phyloP scores from a whole-genome alignment of 306 rosid genomes.

The Cyamopsis tetragonoloba region DNA sequence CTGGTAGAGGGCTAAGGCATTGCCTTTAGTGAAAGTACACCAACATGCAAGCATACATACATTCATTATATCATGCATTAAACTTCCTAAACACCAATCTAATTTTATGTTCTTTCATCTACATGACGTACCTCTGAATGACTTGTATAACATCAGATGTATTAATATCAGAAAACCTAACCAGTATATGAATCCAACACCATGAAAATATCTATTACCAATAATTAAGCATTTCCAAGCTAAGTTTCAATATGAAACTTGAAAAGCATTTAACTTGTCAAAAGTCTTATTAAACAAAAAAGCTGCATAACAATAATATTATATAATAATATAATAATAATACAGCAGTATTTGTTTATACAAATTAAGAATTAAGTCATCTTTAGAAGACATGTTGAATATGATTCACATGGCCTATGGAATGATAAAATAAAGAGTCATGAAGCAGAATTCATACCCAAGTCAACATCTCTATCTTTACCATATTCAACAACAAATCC shows the following conservation, averaged over 20 bases:
- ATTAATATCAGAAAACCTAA: not conserved
- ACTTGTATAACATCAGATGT: conserved; percentile 19
- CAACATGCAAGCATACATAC: not conserved
- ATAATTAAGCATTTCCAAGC: conserved; percentile 4
- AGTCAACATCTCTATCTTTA: conserved; percentile 52
- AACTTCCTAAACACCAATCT: conserved; percentile 5
- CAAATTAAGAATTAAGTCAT: conserved; percentile 1
- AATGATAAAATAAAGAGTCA: conserved; percentile 14
- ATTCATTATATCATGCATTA: not conserved
- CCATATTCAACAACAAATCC: conserved; percentile 61
- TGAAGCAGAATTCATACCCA: conserved; percentile 38
- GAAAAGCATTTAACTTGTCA: conserved; percentile 9
- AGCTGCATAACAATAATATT: not conserved
- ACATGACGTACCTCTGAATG: conserved; percentile 40
- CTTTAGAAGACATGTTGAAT: conserved; percentile 9
- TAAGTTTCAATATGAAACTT: conserved; percentile 20
- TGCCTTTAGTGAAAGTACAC: not conserved
- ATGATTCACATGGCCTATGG: not conserved
- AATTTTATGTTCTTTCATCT: conserved; percentile 8
- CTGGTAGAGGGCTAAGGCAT: not conserved
- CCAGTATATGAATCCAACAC: conserved; percentile 2
- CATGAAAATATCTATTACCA: conserved; percentile 1
- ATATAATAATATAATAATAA: not conserved
- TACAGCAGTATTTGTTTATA: conserved; percentile 2
- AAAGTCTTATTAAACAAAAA: conserved; percentile 4